Evolutionary conservation across 2,329 filamentous ascomycete genomes (phyloP).

Genomic region (Pezicula rhizophila): DNA sequence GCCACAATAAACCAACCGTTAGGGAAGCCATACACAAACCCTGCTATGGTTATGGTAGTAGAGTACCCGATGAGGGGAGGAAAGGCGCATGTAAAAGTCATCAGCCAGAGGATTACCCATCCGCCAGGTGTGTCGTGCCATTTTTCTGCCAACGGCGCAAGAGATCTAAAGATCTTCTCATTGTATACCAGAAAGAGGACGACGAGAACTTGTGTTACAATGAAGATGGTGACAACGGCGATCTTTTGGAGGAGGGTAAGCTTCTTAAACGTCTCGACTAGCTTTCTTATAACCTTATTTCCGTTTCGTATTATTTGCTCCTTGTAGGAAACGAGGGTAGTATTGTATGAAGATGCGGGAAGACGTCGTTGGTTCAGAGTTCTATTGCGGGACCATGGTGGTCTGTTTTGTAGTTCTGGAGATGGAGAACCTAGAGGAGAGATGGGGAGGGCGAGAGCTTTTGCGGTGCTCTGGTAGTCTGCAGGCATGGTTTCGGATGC

Average conservation of each 20-base stretch:
- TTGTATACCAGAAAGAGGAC: conserved; percentile 73
- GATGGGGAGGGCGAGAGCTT: conserved; percentile 39
- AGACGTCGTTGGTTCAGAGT: conserved; percentile 26
- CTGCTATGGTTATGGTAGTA: conserved; percentile 59
- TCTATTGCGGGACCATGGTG: conserved; percentile 45
- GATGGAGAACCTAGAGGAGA: conserved; percentile 42
- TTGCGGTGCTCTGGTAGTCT: conserved; percentile 45
- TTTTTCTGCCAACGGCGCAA: conserved; percentile 66
- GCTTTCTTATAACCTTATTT: conserved; percentile 42
- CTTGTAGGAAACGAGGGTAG: conserved; percentile 25
- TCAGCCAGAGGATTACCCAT: conserved; percentile 59
- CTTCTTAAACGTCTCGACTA: conserved; percentile 44
- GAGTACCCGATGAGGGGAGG: conserved; percentile 68
- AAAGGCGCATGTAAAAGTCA: conserved; percentile 63
- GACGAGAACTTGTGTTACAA: conserved; percentile 43
- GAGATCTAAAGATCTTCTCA: conserved; percentile 69
- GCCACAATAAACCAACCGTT: conserved; percentile 69
- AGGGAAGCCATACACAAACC: conserved; percentile 67
- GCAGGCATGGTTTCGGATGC: conserved; percentile 38
- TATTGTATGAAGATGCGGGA: conserved; percentile 13
- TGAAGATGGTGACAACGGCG: conserved; percentile 43
- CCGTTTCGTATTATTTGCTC: conserved; percentile 42
- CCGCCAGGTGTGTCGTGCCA: conserved; percentile 72
- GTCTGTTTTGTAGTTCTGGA: conserved; percentile 32
- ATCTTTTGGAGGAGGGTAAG: conserved; percentile 57